Conservation (phyloP, 306 rosid species). For the Rubus idaeus region DNA sequence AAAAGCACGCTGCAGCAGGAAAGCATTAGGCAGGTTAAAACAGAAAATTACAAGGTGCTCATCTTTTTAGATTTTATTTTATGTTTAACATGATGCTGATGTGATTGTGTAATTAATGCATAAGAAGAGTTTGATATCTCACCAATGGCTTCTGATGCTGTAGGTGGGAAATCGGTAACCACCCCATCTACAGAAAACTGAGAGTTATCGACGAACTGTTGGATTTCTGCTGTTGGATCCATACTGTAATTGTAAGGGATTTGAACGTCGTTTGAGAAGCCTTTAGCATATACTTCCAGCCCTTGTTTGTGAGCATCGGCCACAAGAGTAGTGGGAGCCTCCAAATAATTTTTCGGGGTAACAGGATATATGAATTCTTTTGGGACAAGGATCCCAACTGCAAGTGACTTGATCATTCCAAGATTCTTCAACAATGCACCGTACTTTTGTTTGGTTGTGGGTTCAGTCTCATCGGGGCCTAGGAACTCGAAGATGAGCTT, state of each 20-base stretch:
- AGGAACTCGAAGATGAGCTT: slow-evolving; percentile 69
- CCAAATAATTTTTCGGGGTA: slow-evolving; percentile 48
- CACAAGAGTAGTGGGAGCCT: slow-evolving; percentile 55
- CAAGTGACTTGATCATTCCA: slow-evolving; percentile 48
- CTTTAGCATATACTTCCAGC: slow-evolving; percentile 78
- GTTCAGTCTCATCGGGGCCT: slow-evolving; percentile 41
- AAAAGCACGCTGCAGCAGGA: slow-evolving; percentile 67
- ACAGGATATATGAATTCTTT: slow-evolving; percentile 72
- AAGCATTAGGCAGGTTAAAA: slow-evolving; percentile 25
- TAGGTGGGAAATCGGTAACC: slow-evolving; percentile 67
- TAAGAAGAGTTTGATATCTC: slow-evolving; percentile 28
- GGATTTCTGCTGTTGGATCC: slow-evolving; percentile 72
- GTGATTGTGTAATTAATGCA: not conserved
- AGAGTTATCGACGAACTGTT: slow-evolving; percentile 59
- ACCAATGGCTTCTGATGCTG: slow-evolving; percentile 83
- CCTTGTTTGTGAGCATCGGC: slow-evolving; percentile 79
- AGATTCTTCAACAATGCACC: slow-evolving; percentile 53
- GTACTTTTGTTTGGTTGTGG: slow-evolving; percentile 52
- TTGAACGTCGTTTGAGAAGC: slow-evolving; percentile 67
- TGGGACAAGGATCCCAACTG: slow-evolving; percentile 82
- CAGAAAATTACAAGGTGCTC: not conserved
- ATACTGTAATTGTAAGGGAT: slow-evolving; percentile 58
- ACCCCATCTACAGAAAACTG: slow-evolving; percentile 76
- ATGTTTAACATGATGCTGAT: not conserved
- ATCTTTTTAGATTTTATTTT: not conserved